Evolutionary conservation across 2,329 filamentous ascomycete genomes (phyloP).

Genomic region (Nothophaeocryptopus gaeumannii): DNA sequence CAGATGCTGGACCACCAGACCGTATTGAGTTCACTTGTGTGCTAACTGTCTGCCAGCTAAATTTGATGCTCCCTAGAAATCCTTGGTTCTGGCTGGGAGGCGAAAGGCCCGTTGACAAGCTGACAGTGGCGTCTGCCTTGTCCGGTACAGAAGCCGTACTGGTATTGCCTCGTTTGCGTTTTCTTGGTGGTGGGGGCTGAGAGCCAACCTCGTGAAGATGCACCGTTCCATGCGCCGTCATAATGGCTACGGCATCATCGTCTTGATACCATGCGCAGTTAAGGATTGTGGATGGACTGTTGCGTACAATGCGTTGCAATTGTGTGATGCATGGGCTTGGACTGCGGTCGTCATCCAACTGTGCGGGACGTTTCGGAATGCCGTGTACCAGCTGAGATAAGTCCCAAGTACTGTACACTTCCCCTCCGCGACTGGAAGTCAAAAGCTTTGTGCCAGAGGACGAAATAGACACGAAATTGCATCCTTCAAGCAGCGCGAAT

Average conservation of each 20-base stretch:
- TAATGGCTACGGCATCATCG: constrained; percentile 79
- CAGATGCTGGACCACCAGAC: constrained; percentile 18
- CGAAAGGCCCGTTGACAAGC: constrained; percentile 32
- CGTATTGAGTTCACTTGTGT: constrained; percentile 33
- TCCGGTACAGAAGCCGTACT: constrained; percentile 20
- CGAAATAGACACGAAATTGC: constrained; percentile 77
- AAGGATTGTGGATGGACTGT: constrained; percentile 87
- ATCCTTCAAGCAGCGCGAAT: constrained; percentile 69
- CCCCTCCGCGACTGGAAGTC: constrained; percentile 79
- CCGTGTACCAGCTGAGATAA: constrained; percentile 59
- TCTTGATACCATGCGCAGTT: constrained; percentile 86
- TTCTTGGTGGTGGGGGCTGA: constrained; percentile 35
- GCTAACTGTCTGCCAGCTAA: constrained; percentile 44
- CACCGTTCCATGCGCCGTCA: constrained; percentile 92
- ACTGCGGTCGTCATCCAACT: constrained; percentile 19
- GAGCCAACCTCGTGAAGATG: constrained; percentile 82
- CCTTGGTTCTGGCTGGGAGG: constrained; percentile 32
- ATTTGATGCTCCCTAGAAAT: constrained; percentile 31
- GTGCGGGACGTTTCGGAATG: constrained; percentile 13
- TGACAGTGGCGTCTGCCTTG: constrained; percentile 35
- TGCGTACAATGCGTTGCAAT: constrained; percentile 81
- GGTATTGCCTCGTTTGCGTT: constrained; percentile 27
- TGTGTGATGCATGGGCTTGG: constrained; percentile 64
- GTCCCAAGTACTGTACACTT: constrained; percentile 79
- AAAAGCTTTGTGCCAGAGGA: constrained; percentile 71